Base-by-base conservation (phyloP, 768 basidiomycete genomes). In the Tephrocybe sp. region DNA sequence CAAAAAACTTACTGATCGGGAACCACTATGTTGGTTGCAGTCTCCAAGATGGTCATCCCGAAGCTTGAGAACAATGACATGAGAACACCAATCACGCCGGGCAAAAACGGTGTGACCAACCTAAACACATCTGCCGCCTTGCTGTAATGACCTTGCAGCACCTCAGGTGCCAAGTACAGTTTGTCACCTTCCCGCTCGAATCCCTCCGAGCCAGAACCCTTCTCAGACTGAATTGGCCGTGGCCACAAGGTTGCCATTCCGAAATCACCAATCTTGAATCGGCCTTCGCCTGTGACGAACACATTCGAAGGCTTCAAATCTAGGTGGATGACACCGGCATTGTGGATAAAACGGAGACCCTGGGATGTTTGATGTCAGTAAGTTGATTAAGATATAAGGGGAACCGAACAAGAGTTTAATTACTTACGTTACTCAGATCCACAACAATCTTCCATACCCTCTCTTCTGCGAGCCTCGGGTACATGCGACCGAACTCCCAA, bases 151-250 rank as follows among this genome's bases (percentile, higher is more conserved):
- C 96, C 96, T 65, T 93, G 85, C 46, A 99, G 75, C 36, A 98
- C 90, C 72, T 99, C 97, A 10, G 93, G 93, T 34, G 97, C 94
- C 72, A 99, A 81, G 73, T 99, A 99, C 57, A 95, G 77, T 66
- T 98, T 89, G 69, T 99, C 97, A 4, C 97, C 97, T 68, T 99
- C 97, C 14, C 97, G 81, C 68, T 98, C 96, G 65, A 98, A 93
- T 7, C 76, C 79, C 46, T 69, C 72, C 32, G 42, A 54, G 30
- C 37, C 42, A 15, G 70, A 61, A 53, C 34, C 34, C 15, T 5
- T 36, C 11, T 58, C 65, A 17, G 33, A 47, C 20, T 74, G 62
- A 15, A 65, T 65, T 0, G 75, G 72, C 33, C 93, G 75, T 0
- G 93, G 93, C 89, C 92, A 95, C 46, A 93, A 61, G 5, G 92